Base-by-base conservation (phyloP, 2,329 filamentous ascomycete species). In the Penicillium verrucosum region DNA sequence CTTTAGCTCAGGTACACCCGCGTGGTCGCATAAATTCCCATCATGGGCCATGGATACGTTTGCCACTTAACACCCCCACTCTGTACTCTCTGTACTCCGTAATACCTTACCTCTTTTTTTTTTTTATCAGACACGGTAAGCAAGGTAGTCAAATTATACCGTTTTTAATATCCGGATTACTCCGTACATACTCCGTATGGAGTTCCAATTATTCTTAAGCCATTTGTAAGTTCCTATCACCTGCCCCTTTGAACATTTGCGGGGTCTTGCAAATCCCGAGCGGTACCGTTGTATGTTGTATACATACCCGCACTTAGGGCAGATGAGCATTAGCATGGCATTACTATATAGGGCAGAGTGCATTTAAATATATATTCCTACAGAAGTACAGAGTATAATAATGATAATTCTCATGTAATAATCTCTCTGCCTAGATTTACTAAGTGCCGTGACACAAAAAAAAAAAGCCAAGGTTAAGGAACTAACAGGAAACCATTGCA, bases 1-100 rank as follows among this genome's bases (percentile, higher is more conserved):
- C 54, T 23, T 52, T 56, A 52, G 48, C 45, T 46, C 54, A 56
- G 54, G 54, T 52, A 56, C 54, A 52, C 54, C 54, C 54, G 54
- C 52, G 27, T 40, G 18, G 25, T 45, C 47, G 53, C 48, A 52
- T 56, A 18, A n/a, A 9, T 25, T 25, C 21, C 29, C 29, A 30
- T 30, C 2, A 21, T 21, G 21, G 21, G 21, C 29, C 41, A 18
- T 10, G 14, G 14, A 27, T 43, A 41, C 23, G 12, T 41, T 56
- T 52, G 48, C 54, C 54, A 52, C 48, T 36, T 34, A 30, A 10
- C 38, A 16, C 48, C 29, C 29, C 54, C 54, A 56, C 54, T 41
- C 38, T 23, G 32, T 16, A 56, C 54, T 41, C 54, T 41, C 38
- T n/a, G 32, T 14, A 41, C 38, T 43, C 14, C 23, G n/a, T 46